phyloP scores from a whole-genome alignment of 176 grass and related monocot species.

The Rhynchospora tenuis region DNA sequence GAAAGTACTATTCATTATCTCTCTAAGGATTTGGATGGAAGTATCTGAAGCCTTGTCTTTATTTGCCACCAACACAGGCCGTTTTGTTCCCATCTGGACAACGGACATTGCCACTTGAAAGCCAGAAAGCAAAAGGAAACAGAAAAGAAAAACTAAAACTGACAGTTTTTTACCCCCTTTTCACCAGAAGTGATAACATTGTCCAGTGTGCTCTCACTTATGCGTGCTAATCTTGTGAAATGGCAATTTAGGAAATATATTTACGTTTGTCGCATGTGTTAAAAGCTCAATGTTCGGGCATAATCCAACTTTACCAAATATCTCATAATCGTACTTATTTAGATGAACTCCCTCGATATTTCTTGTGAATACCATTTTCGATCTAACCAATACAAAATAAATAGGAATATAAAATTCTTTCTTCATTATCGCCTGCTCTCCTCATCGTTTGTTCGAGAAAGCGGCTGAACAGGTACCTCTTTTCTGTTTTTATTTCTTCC shows the following conservation, averaged over 20 bases:
- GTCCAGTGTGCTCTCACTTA: neutral
- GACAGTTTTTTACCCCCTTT: conserved; percentile 12
- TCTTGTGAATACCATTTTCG: neutral
- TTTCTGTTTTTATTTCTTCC: neutral
- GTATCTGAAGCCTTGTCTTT: conserved; percentile 3
- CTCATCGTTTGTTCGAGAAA: neutral
- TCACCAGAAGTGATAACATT: neutral
- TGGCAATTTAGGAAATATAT: conserved; percentile 14
- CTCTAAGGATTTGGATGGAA: neutral
- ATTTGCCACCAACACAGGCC: neutral
- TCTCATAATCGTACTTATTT: neutral
- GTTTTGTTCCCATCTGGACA: conserved; percentile 9
- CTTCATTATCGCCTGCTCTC: neutral
- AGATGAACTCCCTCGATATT: neutral
- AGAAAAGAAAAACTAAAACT: neutral
- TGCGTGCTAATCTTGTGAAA: neutral
- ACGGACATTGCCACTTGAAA: neutral
- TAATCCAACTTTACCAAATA: conserved; percentile 5
- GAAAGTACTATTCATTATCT: neutral
- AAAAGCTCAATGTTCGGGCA: neutral
- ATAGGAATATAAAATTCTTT: neutral
- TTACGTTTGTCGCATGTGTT: neutral
- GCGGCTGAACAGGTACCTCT: neutral
- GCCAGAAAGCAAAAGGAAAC: neutral
- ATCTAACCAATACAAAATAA: neutral